A percentile compares a stretch with the other conserved stretches of the same genome.
These are phyloP conservation scores for Tinospora cordifolia DNA, from an alignment of 164 flowering plant species.

Conservation along the genomic window DNA sequence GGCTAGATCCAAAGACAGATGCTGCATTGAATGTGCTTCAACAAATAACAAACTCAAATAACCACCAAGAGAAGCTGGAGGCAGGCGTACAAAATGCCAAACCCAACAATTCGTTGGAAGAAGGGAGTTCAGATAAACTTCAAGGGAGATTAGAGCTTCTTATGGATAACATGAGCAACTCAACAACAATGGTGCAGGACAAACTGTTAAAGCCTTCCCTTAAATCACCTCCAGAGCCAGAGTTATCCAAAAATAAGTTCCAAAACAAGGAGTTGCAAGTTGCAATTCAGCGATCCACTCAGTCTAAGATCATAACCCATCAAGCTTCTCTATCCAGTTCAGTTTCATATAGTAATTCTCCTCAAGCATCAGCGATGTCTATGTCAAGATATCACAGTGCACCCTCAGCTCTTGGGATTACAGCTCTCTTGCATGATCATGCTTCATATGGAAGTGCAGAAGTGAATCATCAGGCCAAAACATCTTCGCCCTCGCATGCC, in stretches of 20 bases:
- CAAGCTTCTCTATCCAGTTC: conserved; percentile 40
- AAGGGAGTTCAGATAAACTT: conserved; percentile 19
- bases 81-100: conserved; percentile 20
- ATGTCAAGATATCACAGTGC: conserved; percentile 60
- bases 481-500: conserved; percentile 10
- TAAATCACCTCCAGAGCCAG: conserved; percentile 21
- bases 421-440: conserved; percentile 56
- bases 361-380: conserved; percentile 54
- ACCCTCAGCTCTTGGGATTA: conserved; percentile 67
- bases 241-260: conserved; percentile 18
- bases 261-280: conserved; percentile 26
- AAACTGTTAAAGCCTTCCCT: conserved; percentile 9
- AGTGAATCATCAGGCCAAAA: conserved; percentile 8
- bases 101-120: conserved; percentile 17
- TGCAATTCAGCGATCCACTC: conserved; percentile 39
- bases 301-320: conserved; percentile 52
- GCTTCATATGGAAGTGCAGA: conserved; percentile 20
- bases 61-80: conserved; percentile 38
- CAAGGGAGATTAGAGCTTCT: conserved; percentile 20
- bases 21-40: conserved; percentile 45
- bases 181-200: conserved; percentile 4
- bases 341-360: conserved; percentile 36
- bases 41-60: conserved; percentile 38
- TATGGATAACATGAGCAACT: conserved; percentile 17
- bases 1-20: conserved; percentile 59